Conservation (phyloP, 2,329 filamentous ascomycete genomes). For the Pseudogymnoascus destructans region DNA sequence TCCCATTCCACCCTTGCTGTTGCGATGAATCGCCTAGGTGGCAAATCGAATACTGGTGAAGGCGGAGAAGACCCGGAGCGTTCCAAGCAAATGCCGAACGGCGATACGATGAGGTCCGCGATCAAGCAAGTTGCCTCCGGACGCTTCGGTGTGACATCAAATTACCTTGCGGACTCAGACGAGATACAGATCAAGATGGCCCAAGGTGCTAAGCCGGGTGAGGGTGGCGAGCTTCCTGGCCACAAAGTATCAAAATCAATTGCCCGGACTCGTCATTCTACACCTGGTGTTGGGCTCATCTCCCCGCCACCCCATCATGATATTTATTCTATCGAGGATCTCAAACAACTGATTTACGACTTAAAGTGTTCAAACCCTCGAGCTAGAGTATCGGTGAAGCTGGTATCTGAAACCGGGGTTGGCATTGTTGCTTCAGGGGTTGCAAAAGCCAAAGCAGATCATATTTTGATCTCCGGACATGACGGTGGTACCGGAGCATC, state of each 20-base stretch:
- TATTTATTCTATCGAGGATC: slow-evolving; percentile 95
- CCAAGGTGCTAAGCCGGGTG: slow-evolving; percentile 92
- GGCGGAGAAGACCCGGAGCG: slow-evolving; percentile 93
- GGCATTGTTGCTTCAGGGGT: slow-evolving; percentile 96
- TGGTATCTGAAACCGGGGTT: slow-evolving; percentile 93
- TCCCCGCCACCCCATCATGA: slow-evolving; percentile 95
- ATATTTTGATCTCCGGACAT: slow-evolving; percentile 92
- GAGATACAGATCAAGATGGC: slow-evolving; percentile 99
- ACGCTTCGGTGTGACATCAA: slow-evolving; percentile 89
- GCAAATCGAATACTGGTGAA: slow-evolving; percentile 96
- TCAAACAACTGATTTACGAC: slow-evolving; percentile 97
- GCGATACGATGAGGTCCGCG: slow-evolving; percentile 91
- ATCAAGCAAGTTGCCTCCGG: slow-evolving; percentile 97
- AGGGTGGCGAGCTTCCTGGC: slow-evolving; percentile 91
- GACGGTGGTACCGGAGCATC: slow-evolving; percentile 95
- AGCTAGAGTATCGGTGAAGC: slow-evolving; percentile 86
- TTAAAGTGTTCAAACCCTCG: slow-evolving; percentile 92
- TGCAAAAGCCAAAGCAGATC: slow-evolving; percentile 92
- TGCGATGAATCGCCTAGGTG: slow-evolving; percentile 91
- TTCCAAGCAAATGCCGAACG: slow-evolving; percentile 73
- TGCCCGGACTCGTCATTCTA: slow-evolving; percentile 88
- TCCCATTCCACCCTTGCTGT: slow-evolving; percentile 91
- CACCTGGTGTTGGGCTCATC: slow-evolving; percentile 89
- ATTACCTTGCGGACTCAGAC: slow-evolving; percentile 88
- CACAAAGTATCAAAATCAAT: slow-evolving; percentile 95